Evolutionary conservation across 495 filamentous ascomycete species (phyloP), one percentile per base, ranked within the genome.

Genomic region (Aspergillus avenaceus): DNA sequence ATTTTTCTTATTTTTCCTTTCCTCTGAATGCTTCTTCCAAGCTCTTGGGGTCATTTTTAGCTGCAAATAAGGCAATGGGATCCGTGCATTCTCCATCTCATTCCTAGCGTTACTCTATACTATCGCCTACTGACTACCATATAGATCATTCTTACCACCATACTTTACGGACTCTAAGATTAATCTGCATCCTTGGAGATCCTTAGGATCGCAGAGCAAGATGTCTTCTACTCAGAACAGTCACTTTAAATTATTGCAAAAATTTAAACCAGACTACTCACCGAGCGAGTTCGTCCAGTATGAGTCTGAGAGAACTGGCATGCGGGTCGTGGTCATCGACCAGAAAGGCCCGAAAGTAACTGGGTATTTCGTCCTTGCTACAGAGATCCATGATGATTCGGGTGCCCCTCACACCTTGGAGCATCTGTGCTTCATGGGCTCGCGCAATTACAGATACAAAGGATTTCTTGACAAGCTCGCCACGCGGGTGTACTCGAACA

Each of bases 351-450:
- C 93, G 8, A 99, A 96, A 65, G 81, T 98, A 44, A 84, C 90
- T 51, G 95, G 93, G 11, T 95, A 91, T 65, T 97, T 99, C 68
- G 82, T 92, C 36, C 79, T 99, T 38, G 93, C 95, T 23, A 99
- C 95, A 8, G 93, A 99, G 67, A 96, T 99, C 56, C 86, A 93
- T 53, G 93, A 97, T 67, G 90, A 97, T 62, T 96, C 92, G 6
- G 93, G 93, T 14, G 85, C 93, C 6, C 93, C 93, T 3, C 93
- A 97, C 64, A 99, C 93, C 1, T 74, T 99, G 23, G 93, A 99
- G 74, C 93, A 99, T 74, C 73, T 99, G 9, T 82, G 89, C 57
- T 99, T 99, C 65, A 97, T 97, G 93, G 93, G 93, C 8, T 97
- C 93, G 22, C 91, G 88, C 64, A 91, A 79, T 66, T 97, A 95